phyloP scores from a whole-genome alignment of 129 eudicot genomes.

The Saposhnikovia divaricata region DNA sequence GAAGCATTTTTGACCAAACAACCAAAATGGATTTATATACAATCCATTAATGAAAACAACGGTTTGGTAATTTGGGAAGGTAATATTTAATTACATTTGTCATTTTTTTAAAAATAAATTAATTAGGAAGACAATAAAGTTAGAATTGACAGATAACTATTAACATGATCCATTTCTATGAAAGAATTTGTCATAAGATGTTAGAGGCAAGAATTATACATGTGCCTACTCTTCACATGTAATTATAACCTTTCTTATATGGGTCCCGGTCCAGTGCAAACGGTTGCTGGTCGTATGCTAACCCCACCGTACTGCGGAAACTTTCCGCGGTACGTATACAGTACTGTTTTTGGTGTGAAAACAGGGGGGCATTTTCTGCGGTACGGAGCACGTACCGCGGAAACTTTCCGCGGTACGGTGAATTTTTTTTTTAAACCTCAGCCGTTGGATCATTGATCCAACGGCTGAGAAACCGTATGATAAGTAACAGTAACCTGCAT shows the following conservation, averaged over 20 bases:
- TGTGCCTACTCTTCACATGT: background rate
- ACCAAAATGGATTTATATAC: background rate
- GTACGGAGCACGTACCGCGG: too few species aligned
- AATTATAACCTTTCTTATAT: background rate
- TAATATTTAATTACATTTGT: background rate
- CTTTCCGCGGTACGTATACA: too few species aligned
- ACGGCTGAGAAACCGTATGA: too few species aligned
- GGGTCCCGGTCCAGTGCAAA: too few species aligned
- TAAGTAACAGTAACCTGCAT: too few species aligned
- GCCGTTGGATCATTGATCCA: too few species aligned
- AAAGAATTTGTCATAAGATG: background rate
- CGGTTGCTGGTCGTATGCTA: too few species aligned
- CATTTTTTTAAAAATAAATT: background rate
- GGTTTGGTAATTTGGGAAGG: background rate
- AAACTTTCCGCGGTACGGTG: too few species aligned
- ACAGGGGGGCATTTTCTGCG: too few species aligned
- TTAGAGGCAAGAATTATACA: background rate
- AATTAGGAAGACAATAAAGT: background rate
- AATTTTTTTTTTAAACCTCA: too few species aligned
- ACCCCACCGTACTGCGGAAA: too few species aligned
- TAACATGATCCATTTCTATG: background rate
- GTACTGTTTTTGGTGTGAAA: too few species aligned
- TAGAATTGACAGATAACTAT: background rate
- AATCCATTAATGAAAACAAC: background rate
- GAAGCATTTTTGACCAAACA: background rate